Evolutionary conservation across 2,329 filamentous ascomycete species (phyloP).

Genomic region (Aaosphaeria arxii): DNA sequence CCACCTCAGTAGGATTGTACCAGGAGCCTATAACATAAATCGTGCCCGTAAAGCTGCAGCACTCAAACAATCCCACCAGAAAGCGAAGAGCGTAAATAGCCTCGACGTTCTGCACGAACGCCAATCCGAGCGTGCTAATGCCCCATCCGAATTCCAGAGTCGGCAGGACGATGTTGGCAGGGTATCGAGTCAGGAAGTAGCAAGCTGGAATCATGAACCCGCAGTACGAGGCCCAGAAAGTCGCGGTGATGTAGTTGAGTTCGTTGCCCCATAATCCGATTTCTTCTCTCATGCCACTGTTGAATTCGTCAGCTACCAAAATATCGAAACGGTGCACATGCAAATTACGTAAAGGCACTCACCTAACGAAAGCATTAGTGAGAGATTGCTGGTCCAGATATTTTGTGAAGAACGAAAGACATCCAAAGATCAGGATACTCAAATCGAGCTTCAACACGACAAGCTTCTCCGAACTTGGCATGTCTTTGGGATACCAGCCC

Average conservation of each 20-base stretch:
- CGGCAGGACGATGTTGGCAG: constrained; percentile 18
- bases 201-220: constrained; percentile 42
- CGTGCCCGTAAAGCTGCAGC: constrained; percentile 33
- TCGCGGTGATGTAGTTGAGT: constrained; percentile 11
- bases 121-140: constrained; percentile 19
- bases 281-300: constrained; percentile 12
- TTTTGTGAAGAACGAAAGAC: constrained; percentile 41
- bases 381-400: constrained; percentile 30
- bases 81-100: constrained; percentile 31
- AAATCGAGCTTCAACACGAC: constrained; percentile 39
- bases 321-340: too few species aligned
- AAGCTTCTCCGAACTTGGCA: constrained; percentile 30
- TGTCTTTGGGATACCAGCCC: constrained; percentile 34
- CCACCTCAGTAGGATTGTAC: constrained; percentile 34
- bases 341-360: neutral
- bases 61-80: constrained; percentile 32
- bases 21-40: constrained; percentile 40
- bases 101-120: constrained; percentile 11
- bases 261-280: constrained; percentile 9
- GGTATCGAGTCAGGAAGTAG: constrained; percentile 34
- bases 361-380: constrained; percentile 11
- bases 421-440: constrained; percentile 39
- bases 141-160: constrained; percentile 19
- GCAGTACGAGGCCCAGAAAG: constrained; percentile 40
- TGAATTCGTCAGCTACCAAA: neutral